Evolutionary conservation across 1,284 basidiomycete species (phyloP).

Genomic region (Ustilago crameri): DNA sequence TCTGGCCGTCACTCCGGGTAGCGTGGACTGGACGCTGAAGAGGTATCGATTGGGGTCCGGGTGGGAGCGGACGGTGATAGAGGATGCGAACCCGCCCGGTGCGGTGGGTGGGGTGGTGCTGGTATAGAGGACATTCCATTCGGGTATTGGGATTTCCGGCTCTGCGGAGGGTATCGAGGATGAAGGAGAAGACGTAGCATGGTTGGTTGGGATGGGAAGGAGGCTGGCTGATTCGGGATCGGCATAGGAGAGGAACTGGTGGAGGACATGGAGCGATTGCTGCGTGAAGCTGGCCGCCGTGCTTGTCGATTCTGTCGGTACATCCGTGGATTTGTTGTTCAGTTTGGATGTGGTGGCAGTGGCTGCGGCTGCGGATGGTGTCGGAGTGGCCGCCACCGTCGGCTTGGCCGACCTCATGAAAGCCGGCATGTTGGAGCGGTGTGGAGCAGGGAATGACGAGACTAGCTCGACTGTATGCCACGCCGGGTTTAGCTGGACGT

Average conservation of each 20-base stretch:
- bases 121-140: slow-evolving; percentile 52
- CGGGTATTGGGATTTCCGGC: slow-evolving; percentile 44
- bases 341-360: slow-evolving; percentile 6
- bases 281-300: slow-evolving; percentile 28
- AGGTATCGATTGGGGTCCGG: slow-evolving; percentile 49
- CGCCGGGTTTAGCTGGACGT: not conserved
- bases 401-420: slow-evolving; percentile 22
- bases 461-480: too few relatives aligned
- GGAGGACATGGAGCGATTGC: slow-evolving; percentile 36
- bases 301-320: slow-evolving; percentile 5
- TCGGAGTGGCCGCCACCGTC: not conserved
- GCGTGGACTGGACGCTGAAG: slow-evolving; percentile 54
- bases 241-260: slow-evolving; percentile 43
- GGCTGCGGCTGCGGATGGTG: slow-evolving; percentile 7
- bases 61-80: slow-evolving; percentile 54
- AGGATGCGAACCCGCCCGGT: slow-evolving; percentile 34
- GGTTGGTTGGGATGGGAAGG: slow-evolving; percentile 17
- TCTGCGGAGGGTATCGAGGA: slow-evolving; percentile 22
- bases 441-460: not conserved
- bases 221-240: slow-evolving; percentile 39
- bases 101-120: slow-evolving; percentile 24
- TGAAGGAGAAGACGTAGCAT: slow-evolving; percentile 7
- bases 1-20: slow-evolving; percentile 49
- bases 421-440: slow-evolving; percentile 9
- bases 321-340: not conserved